phyloP scores from a whole-genome alignment of 768 basidiomycete species.

The Lepiota brunneoincarnata region DNA sequence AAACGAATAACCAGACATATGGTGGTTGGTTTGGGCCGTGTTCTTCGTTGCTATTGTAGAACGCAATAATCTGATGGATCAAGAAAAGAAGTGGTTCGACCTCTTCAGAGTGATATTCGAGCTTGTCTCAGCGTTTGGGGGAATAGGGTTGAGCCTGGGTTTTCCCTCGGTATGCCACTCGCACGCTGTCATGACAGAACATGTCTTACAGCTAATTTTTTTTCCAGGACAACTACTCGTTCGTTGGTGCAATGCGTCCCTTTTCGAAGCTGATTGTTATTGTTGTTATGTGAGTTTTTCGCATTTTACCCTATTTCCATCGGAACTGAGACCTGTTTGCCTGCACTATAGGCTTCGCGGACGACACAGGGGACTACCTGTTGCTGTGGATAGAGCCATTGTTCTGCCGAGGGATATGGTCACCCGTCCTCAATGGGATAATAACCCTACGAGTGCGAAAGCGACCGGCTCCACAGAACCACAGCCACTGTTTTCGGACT shows the following conservation, averaged over 20 bases:
- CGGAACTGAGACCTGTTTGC: background rate
- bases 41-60: slow-evolving; percentile 75
- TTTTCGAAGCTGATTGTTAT: slow-evolving; percentile 73
- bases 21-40: slow-evolving; percentile 78
- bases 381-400: slow-evolving; percentile 63
- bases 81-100: slow-evolving; percentile 62
- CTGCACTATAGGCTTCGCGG: slow-evolving; percentile 52
- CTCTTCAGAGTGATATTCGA: slow-evolving; percentile 58
- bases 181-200: background rate
- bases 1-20: slow-evolving; percentile 49
- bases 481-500: background rate
- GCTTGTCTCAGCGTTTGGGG: slow-evolving; percentile 64
- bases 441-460: background rate
- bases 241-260: slow-evolving; percentile 58
- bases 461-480: background rate
- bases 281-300: slow-evolving; percentile 55
- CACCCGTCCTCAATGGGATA: background rate
- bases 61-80: slow-evolving; percentile 52
- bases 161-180: slow-evolving; percentile 37
- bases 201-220: background rate
- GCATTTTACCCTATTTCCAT: background rate
- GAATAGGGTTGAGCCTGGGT: slow-evolving; percentile 70
- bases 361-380: slow-evolving; percentile 67
- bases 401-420: slow-evolving; percentile 35
- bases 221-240: slow-evolving; percentile 53